Evolutionary conservation across 176 grass and related monocot genomes (phyloP).

Genomic region (Phoenix dactylifera): DNA sequence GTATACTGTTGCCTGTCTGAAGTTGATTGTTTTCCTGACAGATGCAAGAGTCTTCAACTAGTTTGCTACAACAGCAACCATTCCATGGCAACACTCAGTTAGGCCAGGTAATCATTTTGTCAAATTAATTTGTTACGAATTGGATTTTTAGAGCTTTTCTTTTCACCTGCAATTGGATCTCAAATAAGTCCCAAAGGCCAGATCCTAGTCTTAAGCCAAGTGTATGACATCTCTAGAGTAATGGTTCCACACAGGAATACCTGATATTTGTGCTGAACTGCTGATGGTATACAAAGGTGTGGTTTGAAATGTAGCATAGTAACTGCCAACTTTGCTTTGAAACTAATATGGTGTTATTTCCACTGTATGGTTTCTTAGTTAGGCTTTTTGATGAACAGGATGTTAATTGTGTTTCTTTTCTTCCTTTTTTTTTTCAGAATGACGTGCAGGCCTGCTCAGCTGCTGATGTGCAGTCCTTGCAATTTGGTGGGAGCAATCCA

Average conservation of each 20-base stretch:
- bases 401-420: background rate
- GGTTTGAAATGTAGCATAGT: too few relatives aligned
- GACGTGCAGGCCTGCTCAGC: slow-evolving; percentile 33
- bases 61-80: slow-evolving; percentile 44
- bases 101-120: slow-evolving; percentile 34
- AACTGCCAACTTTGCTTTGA: too few relatives aligned
- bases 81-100: slow-evolving; percentile 59
- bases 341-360: background rate
- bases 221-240: too few relatives aligned
- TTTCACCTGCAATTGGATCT: background rate
- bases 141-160: background rate
- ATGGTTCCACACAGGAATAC: too few relatives aligned
- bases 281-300: too few relatives aligned
- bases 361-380: background rate
- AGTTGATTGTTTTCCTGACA: slow-evolving; percentile 12
- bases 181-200: too few relatives aligned
- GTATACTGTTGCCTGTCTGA: slow-evolving; percentile 1
- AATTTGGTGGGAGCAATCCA: slow-evolving; percentile 61
- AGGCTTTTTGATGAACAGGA: background rate
- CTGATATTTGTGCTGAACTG: too few relatives aligned
- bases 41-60: slow-evolving; percentile 60
- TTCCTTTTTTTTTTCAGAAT: background rate
- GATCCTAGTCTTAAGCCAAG: too few relatives aligned
- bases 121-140: background rate
- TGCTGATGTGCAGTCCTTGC: slow-evolving; percentile 59